Conservation (phyloP, 2,329 filamentous ascomycete genomes). For the Emmonsiellopsis sp. region DNA sequence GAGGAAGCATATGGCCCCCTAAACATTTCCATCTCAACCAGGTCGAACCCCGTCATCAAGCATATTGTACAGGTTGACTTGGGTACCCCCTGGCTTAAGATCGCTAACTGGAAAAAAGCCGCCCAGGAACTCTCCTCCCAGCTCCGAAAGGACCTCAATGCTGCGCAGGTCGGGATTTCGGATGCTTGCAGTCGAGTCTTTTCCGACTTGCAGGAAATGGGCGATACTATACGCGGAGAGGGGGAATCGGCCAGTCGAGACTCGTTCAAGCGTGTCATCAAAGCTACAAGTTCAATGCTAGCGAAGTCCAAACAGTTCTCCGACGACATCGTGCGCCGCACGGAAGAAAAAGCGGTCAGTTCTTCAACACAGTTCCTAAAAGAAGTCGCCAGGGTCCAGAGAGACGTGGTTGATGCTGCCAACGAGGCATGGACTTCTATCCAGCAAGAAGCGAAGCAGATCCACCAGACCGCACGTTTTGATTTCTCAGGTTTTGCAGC, state of each 20-base stretch:
- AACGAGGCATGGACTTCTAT: constrained; percentile 16
- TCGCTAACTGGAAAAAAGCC: constrained; percentile 36
- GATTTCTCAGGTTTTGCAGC: constrained; percentile 19
- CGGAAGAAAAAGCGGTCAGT: constrained; percentile 21
- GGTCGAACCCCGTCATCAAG: constrained; percentile 24
- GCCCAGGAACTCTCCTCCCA: constrained; percentile 27
- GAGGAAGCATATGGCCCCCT: constrained; percentile 41
- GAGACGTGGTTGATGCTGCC: constrained; percentile 19
- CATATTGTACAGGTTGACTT: constrained; percentile 33
- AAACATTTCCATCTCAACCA: constrained; percentile 38
- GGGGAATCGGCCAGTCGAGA: constrained; percentile 18
- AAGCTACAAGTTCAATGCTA: constrained; percentile 18
- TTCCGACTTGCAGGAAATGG: constrained; percentile 28
- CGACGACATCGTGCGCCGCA: constrained; percentile 21
- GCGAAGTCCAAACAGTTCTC: constrained; percentile 26
- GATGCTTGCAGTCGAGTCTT: constrained; percentile 28
- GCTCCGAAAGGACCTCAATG: constrained; percentile 26
- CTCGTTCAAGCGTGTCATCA: constrained; percentile 15
- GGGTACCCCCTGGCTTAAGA: constrained; percentile 38
- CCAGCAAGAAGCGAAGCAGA: constrained; percentile 10
- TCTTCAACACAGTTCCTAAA: constrained; percentile 23
- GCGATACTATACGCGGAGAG: constrained; percentile 24
- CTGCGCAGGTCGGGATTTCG: constrained; percentile 28
- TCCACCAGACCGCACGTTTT: constrained; percentile 17
- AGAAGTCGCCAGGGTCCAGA: constrained; percentile 19